phyloP scores from a whole-genome alignment of 805 yeast species.

The Candida peoriensis region DNA sequence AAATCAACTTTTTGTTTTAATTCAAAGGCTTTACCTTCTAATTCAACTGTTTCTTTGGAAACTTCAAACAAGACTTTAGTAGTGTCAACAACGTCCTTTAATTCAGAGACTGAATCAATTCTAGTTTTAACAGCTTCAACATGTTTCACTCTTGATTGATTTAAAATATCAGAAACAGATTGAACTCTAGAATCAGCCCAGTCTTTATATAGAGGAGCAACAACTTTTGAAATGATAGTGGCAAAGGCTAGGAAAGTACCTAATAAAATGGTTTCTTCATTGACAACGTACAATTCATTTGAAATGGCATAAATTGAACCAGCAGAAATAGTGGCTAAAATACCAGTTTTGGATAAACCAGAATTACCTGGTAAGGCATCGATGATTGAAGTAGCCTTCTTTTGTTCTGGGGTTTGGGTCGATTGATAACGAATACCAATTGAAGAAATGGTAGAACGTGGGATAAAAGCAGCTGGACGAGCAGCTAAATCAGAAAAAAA shows the following conservation, averaged over 20 bases:
- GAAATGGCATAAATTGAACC: constrained; percentile 93
- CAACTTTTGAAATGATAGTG: constrained; percentile 72
- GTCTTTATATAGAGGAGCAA: constrained; percentile 92
- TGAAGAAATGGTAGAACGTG: constrained; percentile 36
- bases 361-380: constrained; percentile 92
- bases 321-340: constrained; percentile 91
- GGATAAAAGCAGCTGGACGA: constrained; percentile 24
- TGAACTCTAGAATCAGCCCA: constrained; percentile 86
- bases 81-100: constrained; percentile 86
- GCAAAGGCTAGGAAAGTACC: constrained; percentile 75
- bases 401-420: constrained; percentile 68
- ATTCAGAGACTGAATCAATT: constrained; percentile 80
- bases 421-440: constrained; percentile 64
- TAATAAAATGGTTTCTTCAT: constrained; percentile 87
- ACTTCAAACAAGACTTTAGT: constrained; percentile 90
- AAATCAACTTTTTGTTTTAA: constrained; percentile 86
- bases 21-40: constrained; percentile 92
- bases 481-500: constrained; percentile 10
- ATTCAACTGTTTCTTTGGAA: constrained; percentile 93
- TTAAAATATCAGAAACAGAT: constrained; percentile 75
- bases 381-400: constrained; percentile 86
- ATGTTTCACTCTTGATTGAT: constrained; percentile 85
- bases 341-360: constrained; percentile 85
- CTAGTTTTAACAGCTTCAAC: constrained; percentile 90
- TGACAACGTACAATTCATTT: constrained; percentile 86